Conservation (phyloP, 495 filamentous ascomycete genomes). For the Hyaloscypha finlandica region DNA sequence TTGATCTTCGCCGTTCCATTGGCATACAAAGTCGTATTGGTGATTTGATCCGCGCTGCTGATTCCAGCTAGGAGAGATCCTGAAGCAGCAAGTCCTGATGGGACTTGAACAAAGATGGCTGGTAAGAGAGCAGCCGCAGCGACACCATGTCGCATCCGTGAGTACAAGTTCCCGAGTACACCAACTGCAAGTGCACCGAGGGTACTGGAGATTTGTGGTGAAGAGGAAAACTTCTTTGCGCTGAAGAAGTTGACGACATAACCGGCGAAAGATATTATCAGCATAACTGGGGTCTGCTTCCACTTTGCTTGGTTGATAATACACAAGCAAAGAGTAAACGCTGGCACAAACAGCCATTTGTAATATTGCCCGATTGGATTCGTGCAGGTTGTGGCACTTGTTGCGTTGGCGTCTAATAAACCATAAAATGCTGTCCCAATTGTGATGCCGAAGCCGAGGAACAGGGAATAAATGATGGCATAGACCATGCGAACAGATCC, state of each 20-base stretch:
- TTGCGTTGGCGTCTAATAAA: constrained; percentile 72
- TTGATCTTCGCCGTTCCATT: constrained; percentile 29
- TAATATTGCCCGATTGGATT: constrained; percentile 65
- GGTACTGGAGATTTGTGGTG: constrained; percentile 81
- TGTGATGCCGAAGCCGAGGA: constrained; percentile 96
- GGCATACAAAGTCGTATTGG: constrained; percentile 40
- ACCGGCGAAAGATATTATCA: constrained; percentile 79
- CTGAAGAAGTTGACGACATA: constrained; percentile 87
- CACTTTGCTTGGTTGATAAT: constrained; percentile 88
- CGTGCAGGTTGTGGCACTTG: constrained; percentile 69
- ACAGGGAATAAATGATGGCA: constrained; percentile 91
- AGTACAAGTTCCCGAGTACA: constrained; percentile 84
- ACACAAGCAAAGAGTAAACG: constrained; percentile 81
- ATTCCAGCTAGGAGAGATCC: constrained; percentile 85
- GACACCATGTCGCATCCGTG: constrained; percentile 77
- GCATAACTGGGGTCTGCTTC: constrained; percentile 86
- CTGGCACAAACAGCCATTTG: constrained; percentile 72
- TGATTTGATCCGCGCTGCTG: constrained; percentile 79
- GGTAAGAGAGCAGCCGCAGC: constrained; percentile 88
- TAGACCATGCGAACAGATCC: constrained; percentile 96
- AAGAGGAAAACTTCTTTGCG: constrained; percentile 67
- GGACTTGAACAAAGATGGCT: constrained; percentile 93
- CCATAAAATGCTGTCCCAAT: constrained; percentile 91
- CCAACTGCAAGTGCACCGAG: constrained; percentile 87
- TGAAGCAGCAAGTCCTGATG: constrained; percentile 81